Conservation (phyloP, 2,329 filamentous ascomycete genomes). For the Dendrostoma leiphaemia region DNA sequence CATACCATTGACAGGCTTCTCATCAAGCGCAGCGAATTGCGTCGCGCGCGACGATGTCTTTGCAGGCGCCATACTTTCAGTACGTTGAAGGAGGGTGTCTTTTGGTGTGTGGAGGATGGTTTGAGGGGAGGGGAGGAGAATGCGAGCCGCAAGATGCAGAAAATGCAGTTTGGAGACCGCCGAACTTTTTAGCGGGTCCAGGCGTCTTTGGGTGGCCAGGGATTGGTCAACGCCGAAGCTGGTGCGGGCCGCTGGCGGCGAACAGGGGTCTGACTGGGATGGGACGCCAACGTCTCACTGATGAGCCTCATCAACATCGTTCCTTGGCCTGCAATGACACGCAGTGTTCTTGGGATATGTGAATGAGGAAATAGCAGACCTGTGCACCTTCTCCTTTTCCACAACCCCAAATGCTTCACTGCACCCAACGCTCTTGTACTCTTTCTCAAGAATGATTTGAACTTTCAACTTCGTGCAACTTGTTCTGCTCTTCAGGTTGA, state of each 20-base stretch:
- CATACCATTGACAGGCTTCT: slow-evolving; percentile 60
- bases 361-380: too few relatives aligned
- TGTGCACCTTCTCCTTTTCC: too few relatives aligned
- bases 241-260: neutral
- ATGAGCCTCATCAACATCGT: neutral
- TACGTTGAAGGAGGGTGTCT: too few relatives aligned
- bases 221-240: neutral
- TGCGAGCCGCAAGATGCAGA: slow-evolving; percentile 6
- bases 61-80: slow-evolving; percentile 47
- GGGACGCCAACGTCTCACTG: neutral
- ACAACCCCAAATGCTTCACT: too few relatives aligned
- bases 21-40: slow-evolving; percentile 61
- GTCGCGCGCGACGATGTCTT: slow-evolving; percentile 53
- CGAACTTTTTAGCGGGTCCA: slow-evolving; percentile 20
- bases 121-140: slow-evolving; percentile 20
- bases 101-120: neutral
- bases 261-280: neutral
- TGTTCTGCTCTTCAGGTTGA: too few relatives aligned
- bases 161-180: slow-evolving; percentile 18
- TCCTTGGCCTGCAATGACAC: neutral
- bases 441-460: neutral
- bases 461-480: too few relatives aligned
- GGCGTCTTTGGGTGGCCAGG: neutral
- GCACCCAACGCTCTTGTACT: too few relatives aligned
- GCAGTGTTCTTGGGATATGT: neutral